phyloP scores from a whole-genome alignment of 306 rosid genomes.

The Macrotyloma uniflorum region DNA sequence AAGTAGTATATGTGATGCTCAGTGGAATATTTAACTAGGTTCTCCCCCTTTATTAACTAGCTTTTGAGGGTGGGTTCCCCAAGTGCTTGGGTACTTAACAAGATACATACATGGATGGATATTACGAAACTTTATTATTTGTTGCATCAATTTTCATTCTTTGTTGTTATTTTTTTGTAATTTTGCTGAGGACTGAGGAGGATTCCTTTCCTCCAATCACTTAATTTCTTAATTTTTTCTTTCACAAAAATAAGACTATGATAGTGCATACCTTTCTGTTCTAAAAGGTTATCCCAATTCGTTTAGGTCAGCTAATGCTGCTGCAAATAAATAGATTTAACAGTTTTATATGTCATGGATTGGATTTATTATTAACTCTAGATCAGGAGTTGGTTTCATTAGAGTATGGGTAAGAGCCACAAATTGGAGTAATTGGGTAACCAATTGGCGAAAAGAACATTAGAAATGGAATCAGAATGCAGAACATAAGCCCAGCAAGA shows the following conservation, averaged over 20 bases:
- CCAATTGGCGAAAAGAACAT: conserved; percentile 9
- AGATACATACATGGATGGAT: not conserved
- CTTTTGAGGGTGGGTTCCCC: no score
- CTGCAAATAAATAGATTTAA: conserved; percentile 5
- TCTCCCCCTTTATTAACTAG: no score
- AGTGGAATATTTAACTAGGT: no score
- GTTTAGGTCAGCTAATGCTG: not conserved
- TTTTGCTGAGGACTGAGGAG: not conserved
- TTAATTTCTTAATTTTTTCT: not conserved
- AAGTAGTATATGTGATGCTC: no score
- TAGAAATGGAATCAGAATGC: conserved; percentile 12
- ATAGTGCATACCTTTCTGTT: not conserved
- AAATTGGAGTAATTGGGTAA: not conserved
- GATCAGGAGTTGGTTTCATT: conserved; percentile 14
- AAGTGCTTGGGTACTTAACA: no score
- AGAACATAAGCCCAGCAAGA: not conserved
- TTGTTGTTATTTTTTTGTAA: not conserved
- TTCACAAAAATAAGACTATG: not conserved
- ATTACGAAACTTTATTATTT: not conserved
- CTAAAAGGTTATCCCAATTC: not conserved
- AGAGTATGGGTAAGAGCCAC: not conserved
- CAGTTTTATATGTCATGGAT: not conserved
- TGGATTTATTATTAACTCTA: not conserved
- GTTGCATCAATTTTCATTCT: not conserved
- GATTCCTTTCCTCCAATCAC: not conserved